Conservation (phyloP, 2,329 filamentous ascomycete species). For the Dothistroma pini region DNA sequence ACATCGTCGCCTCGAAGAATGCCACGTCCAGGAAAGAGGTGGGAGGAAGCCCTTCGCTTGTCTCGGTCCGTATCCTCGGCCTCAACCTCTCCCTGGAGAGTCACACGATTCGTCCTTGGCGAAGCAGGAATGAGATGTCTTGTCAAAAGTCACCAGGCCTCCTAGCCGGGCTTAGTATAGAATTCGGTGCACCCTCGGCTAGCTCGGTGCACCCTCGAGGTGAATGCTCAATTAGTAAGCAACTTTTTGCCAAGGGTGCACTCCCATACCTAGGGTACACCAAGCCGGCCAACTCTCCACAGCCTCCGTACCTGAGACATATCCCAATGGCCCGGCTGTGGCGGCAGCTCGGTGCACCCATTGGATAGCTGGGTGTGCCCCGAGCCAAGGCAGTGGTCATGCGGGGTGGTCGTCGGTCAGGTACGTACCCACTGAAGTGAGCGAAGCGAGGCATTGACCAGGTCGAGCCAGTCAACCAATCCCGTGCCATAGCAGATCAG, state of each 20-base stretch:
- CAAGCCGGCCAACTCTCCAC: too few relatives aligned
- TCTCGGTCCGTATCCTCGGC: neutral
- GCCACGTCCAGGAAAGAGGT: neutral
- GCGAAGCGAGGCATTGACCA: neutral
- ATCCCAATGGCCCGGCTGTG: too few relatives aligned
- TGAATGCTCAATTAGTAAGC: too few relatives aligned
- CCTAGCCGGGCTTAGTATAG: neutral
- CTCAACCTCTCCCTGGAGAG: neutral
- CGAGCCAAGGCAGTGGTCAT: neutral
- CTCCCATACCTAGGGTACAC: too few relatives aligned
- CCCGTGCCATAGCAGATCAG: neutral
- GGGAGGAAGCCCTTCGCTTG: neutral
- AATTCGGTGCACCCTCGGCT: neutral
- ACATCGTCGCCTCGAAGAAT: neutral
- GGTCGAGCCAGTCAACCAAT: neutral
- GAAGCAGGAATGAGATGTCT: slow-evolving; percentile 1
- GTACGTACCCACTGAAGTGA: neutral
- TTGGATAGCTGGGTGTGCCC: neutral
- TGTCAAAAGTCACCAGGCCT: slow-evolving; percentile 7
- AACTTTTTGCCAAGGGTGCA: too few relatives aligned
- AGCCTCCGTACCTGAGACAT: too few relatives aligned
- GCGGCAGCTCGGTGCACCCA: too few relatives aligned
- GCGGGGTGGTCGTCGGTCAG: neutral
- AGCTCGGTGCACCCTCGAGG: too few relatives aligned
- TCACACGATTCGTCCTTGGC: neutral